Percentiles rank a stretch among this genome's conserved stretches.
Conservation (phyloP, 1,139 yeast genomes). For the Geotrichum phurueaensis region DNA sequence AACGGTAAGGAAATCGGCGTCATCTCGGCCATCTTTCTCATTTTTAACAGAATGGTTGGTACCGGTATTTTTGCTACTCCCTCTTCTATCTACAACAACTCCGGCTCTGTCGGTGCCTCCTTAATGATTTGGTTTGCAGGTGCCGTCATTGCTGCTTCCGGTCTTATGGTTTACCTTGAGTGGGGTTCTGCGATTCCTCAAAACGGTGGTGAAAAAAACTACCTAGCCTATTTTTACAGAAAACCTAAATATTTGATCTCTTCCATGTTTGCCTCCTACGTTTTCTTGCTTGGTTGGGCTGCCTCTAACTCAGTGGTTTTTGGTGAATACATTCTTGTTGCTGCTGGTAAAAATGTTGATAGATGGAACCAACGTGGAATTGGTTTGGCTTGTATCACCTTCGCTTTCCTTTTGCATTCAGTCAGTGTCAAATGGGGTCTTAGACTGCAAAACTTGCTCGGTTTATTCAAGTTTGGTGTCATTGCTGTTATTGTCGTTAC, state of each 20-base stretch:
- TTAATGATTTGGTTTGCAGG: slow-evolving; percentile 70
- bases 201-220: slow-evolving; percentile 86
- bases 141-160: slow-evolving; percentile 61
- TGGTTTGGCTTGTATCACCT: slow-evolving; percentile 68
- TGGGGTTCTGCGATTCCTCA: slow-evolving; percentile 79
- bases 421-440: slow-evolving; percentile 60
- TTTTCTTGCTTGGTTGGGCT: slow-evolving; percentile 78
- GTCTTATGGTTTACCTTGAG: slow-evolving; percentile 71
- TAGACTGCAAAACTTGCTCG: slow-evolving; percentile 60
- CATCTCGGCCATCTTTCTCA: slow-evolving; percentile 61
- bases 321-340: slow-evolving; percentile 51
- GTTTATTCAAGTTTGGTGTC: slow-evolving; percentile 64
- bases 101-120: slow-evolving; percentile 71
- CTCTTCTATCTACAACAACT: slow-evolving; percentile 55
- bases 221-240: slow-evolving; percentile 63
- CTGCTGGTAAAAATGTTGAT: slow-evolving; percentile 62
- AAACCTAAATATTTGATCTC: slow-evolving; percentile 66
- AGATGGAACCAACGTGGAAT: slow-evolving; percentile 74
- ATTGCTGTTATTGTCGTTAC: slow-evolving; percentile 63
- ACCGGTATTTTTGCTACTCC: slow-evolving; percentile 80
- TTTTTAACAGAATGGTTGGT: slow-evolving; percentile 72
- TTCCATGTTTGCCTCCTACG: slow-evolving; percentile 71
- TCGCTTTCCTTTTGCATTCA: slow-evolving; percentile 63
- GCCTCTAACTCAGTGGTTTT: slow-evolving; percentile 60
- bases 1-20: slow-evolving; percentile 42